phyloP scores from a whole-genome alignment of 345 rosid species.

The Eucalyptus marginata region DNA sequence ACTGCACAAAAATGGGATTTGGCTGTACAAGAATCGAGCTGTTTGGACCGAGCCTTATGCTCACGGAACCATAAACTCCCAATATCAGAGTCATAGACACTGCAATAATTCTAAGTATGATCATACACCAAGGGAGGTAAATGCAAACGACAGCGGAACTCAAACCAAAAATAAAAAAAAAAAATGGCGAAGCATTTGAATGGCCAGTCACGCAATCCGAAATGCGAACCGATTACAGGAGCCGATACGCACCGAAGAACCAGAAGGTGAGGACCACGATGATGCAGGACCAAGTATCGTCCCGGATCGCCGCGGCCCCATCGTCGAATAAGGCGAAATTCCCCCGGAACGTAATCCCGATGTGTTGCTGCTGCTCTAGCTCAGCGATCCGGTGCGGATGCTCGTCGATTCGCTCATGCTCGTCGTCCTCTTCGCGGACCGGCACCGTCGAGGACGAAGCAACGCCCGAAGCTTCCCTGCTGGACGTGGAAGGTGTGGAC shows the following conservation, averaged over 20 bases:
- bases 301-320: conserved; percentile 21
- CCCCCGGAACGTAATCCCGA: conserved; percentile 17
- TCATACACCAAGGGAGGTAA: background rate
- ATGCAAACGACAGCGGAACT: background rate
- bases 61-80: conserved; percentile 77
- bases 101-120: conserved; percentile 5
- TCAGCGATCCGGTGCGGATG: conserved; percentile 16
- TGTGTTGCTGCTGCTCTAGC: conserved; percentile 28
- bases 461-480: conserved; percentile 1
- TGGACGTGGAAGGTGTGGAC: background rate
- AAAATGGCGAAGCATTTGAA: background rate
- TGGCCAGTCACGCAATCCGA: background rate
- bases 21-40: conserved; percentile 60
- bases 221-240: background rate
- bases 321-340: conserved; percentile 16
- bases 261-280: conserved; percentile 82
- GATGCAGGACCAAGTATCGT: conserved; percentile 85
- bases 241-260: conserved; percentile 54
- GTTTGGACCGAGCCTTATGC: conserved; percentile 55
- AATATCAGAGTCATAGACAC: conserved; percentile 83
- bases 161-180: background rate
- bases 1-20: conserved; percentile 68
- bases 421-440: conserved; percentile 36
- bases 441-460: conserved; percentile 14
- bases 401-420: conserved; percentile 4